phyloP scores from a whole-genome alignment of 2,329 filamentous ascomycete genomes.

The Talaromyces pinophilus region DNA sequence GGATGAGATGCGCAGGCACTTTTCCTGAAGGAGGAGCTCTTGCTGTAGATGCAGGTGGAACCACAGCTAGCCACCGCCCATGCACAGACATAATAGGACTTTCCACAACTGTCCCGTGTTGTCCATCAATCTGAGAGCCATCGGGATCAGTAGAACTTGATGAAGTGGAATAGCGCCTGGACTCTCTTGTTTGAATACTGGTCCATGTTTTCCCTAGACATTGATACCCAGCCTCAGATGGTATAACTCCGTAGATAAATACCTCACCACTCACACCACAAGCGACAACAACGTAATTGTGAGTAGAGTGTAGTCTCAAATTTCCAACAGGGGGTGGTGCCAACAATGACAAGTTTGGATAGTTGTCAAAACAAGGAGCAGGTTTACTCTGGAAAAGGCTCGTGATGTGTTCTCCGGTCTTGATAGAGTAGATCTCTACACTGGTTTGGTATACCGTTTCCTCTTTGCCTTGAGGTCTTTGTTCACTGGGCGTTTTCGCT shows the following conservation, averaged over 20 bases:
- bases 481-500: conserved; percentile 28
- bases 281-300: conserved; percentile 69
- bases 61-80: conserved; percentile 51
- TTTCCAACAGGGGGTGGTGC: conserved; percentile 71
- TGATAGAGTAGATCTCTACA: conserved; percentile 84
- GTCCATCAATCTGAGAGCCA: conserved; percentile 43
- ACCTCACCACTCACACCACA: conserved; percentile 86
- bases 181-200: conserved; percentile 62
- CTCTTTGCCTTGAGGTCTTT: conserved; percentile 31
- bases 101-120: conserved; percentile 34
- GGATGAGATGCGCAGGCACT: conserved; percentile 40
- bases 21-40: conserved; percentile 43
- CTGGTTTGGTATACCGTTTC: conserved; percentile 70
- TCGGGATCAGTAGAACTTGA: conserved; percentile 49
- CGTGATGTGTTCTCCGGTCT: conserved; percentile 68
- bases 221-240: conserved; percentile 46
- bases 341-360: conserved; percentile 63
- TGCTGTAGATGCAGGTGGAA: conserved; percentile 44
- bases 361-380: conserved; percentile 59
- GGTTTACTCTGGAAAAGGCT: conserved; percentile 72
- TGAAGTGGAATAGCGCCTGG: conserved; percentile 49
- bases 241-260: conserved; percentile 65
- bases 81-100: conserved; percentile 46
- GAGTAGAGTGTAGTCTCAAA: conserved; percentile 71
- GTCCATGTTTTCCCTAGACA: conserved; percentile 95